Evolutionary conservation across 805 yeast species (phyloP), one percentile per base, ranked within the genome.

Genomic region (Cyberlindnera galapagoensis): DNA sequence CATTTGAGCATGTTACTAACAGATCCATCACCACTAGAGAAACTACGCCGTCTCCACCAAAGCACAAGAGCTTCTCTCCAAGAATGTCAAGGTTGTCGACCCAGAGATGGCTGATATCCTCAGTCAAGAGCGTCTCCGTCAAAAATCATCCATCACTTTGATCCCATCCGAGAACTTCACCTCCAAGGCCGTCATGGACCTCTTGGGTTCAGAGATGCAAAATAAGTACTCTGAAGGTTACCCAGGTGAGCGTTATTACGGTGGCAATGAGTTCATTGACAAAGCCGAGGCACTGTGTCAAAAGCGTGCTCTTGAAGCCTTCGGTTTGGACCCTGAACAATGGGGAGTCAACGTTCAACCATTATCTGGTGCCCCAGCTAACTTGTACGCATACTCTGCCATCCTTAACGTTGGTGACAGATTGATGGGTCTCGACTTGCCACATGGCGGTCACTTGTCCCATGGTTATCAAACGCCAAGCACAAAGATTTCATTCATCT

Each of bases 261-360:
- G 98, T 61, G 98, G 98, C 60, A 90, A 90, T 57, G 87, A 90
- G 63, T 81, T 76, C 64, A 90, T 90, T 52, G 98, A 90, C 65
- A 71, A 76, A 66, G 86, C 85, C 52, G 98, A 90, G 68, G 60
- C 76, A 10, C 65, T 90, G 38, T 90, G 97, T 65, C 96, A 87
- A 64, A 71, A 77, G 50, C 74, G 98, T 62, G 98, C 97, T 28
- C 67, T 90, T 39, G 74, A 81, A 50, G 87, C 95, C 9, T 90
- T 86, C 61, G 63, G 67, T 38, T 63, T 88, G 43, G 74, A 80
- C 44, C 72, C 92, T 22, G 81, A 70, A 27, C 66, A 80, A 57
- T 90, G 98, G 98, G 98, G 98, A 29, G 97, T 90, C 49, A 90
- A 90, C 48, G 98, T 90, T 31, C 98, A 90, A 67, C 68, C 97